Percentiles rank a stretch among this genome's conserved stretches.
Evolutionary conservation across 2,329 filamentous ascomycete genomes (phyloP).

Genomic region (Fusarium torreyae): DNA sequence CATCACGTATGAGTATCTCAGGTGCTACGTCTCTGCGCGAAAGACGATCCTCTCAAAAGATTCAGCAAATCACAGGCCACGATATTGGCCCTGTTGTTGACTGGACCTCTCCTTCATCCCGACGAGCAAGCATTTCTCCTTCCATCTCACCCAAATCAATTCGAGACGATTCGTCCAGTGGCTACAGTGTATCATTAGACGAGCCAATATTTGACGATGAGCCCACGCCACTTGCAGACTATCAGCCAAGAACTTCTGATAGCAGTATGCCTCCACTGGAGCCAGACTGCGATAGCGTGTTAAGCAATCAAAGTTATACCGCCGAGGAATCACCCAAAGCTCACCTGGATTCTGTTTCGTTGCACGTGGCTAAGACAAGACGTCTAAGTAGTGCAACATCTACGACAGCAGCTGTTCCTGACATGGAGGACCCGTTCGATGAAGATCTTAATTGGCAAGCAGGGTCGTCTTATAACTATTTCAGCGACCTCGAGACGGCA

Average conservation of each 20-base stretch:
- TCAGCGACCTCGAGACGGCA: conserved; percentile 52
- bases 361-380: conserved; percentile 38
- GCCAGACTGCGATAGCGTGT: conserved; percentile 44
- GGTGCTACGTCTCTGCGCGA: conserved; percentile 37
- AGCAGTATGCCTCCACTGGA: conserved; percentile 48
- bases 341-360: conserved; percentile 25
- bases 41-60: conserved; percentile 56
- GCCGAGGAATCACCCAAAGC: conserved; percentile 38
- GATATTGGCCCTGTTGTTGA: conserved; percentile 52
- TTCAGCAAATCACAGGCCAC: conserved; percentile 60
- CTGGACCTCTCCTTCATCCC: conserved; percentile 28
- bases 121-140: conserved; percentile 31
- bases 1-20: conserved; percentile 41
- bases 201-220: conserved; percentile 47
- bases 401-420: conserved; percentile 7
- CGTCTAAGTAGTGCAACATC: conserved; percentile 28
- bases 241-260: conserved; percentile 38
- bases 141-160: conserved; percentile 39
- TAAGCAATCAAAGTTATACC: conserved; percentile 45
- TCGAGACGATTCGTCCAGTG: conserved; percentile 46
- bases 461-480: conserved; percentile 46
- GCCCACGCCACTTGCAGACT: conserved; percentile 20
- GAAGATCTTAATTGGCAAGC: conserved; percentile 34
- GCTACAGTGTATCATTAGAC: conserved; percentile 41
- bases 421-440: conserved; percentile 30